Base-by-base conservation (phyloP, 768 basidiomycete species). In the Termitomyces heimii region DNA sequence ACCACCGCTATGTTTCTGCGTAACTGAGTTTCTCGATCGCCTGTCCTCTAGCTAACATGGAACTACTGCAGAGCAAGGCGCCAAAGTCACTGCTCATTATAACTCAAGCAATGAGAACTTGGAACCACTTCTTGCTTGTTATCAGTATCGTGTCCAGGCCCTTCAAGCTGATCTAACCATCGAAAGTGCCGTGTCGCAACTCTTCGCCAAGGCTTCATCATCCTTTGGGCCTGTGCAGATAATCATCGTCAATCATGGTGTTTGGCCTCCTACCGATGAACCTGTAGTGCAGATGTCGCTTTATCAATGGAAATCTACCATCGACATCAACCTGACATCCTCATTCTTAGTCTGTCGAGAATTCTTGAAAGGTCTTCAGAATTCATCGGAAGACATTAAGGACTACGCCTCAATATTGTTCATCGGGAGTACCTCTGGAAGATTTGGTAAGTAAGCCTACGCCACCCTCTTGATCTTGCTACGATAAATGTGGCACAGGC, bases 21-120 rank as follows among this genome's bases (percentile, higher is more conserved):
- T 83, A 57, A 65, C 74, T 71, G 42, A 20, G 43, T 53, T 37
- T 43, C 28, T 16, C 42, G 32, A 26, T 32, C 8, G 32, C 32
- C 32, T 51, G 16, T n/a, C 37, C 26, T 24, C 39, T 42, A 22
- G 22, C 26, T 47, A 14, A 39, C 29, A 57, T n/a, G 12, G 13
- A 13, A 6, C 37, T 43, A 31, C 61, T 46, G 28, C 65, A 89
- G 88, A 83, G 43, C 84, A 86, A 61, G 87, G 85, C 9, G 86
- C 88, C 0, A 78, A 76, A 52, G 86, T 91, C 10, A 83, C 86
- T 0, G 87, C 86, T 0, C 86, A 89, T 65, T 91, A 85, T 67
- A 83, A 86, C 66, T 76, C 80, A 8, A 83, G 79, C 51, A 61
- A 68, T 18, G 63, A 65, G 1, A 66, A 80, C 0, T 67, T 87